Percentiles rank a stretch among this genome's conserved stretches.
These are phyloP conservation scores for Aspergillus costaricaensis DNA, from an alignment of 2,329 filamentous ascomycete species.

Conservation along the genomic window DNA sequence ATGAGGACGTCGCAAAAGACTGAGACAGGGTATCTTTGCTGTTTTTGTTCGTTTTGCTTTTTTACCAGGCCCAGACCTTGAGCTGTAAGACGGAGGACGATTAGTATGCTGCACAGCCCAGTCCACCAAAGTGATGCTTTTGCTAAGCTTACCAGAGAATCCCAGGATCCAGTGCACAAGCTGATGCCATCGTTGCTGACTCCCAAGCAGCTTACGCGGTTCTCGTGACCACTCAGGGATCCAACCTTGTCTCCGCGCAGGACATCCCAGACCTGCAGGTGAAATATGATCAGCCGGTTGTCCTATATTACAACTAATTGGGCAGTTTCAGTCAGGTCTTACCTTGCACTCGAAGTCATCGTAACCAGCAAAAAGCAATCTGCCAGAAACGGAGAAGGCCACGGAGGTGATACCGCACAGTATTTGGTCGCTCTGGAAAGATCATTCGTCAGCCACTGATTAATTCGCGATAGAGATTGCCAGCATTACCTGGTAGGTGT, in stretches of 20 bases:
- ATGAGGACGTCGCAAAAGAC: constrained; percentile 40
- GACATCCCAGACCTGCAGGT: constrained; percentile 86
- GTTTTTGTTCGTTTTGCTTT: constrained; percentile 24
- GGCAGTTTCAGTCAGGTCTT: constrained; percentile 35
- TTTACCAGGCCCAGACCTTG: constrained; percentile 83
- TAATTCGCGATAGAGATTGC: neutral
- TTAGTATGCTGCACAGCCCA: constrained; percentile 12
- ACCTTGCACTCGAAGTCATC: constrained; percentile 99
- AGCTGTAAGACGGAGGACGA: constrained; percentile 55
- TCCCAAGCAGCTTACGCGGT: constrained; percentile 96
- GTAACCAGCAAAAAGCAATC: constrained; percentile 93
- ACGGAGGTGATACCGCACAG: constrained; percentile 98
- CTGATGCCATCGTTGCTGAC: constrained; percentile 99
- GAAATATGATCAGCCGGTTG: constrained; percentile 25
- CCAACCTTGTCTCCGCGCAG: constrained; percentile 96
- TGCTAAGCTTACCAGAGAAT: constrained; percentile 78
- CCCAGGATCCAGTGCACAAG: constrained; percentile 98
- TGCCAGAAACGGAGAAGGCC: constrained; percentile 93
- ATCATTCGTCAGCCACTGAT: constrained; percentile 10
- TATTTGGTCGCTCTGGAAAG: constrained; percentile 83
- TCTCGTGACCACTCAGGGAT: constrained; percentile 94
- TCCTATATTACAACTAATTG: neutral
- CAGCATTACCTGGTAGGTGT: constrained; percentile 60
- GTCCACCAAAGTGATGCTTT: neutral
- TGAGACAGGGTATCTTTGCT: constrained; percentile 41